Evolutionary conservation across 257 asterid species (phyloP).

Genomic region (Fraxinus cuspidata): DNA sequence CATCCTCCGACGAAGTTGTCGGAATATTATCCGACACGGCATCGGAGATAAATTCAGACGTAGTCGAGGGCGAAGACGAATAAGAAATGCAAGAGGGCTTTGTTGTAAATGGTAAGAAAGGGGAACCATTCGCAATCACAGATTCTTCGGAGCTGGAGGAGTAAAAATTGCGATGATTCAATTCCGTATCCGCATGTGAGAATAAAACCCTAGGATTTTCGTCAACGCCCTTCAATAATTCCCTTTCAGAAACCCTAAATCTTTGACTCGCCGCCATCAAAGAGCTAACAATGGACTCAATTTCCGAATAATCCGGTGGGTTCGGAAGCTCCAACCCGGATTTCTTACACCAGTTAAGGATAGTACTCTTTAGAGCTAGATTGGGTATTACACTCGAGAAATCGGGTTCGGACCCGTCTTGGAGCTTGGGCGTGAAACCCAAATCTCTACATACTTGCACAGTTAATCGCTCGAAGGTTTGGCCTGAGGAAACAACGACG

Average conservation of each 20-base stretch:
- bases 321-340: slow-evolving; percentile 49
- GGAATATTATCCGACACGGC: slow-evolving; percentile 33
- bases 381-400: slow-evolving; percentile 70
- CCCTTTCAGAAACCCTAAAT: slow-evolving; percentile 49
- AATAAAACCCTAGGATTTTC: slow-evolving; percentile 46
- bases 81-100: slow-evolving; percentile 74
- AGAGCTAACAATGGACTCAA: slow-evolving; percentile 47
- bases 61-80: slow-evolving; percentile 69
- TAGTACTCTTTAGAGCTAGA: slow-evolving; percentile 64
- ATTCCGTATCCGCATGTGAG: slow-evolving; percentile 60
- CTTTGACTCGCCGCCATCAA: slow-evolving; percentile 31
- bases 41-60: slow-evolving; percentile 57
- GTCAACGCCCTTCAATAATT: slow-evolving; percentile 43
- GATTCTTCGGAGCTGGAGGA: slow-evolving; percentile 88
- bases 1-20: slow-evolving; percentile 44
- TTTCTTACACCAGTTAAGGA: slow-evolving; percentile 66
- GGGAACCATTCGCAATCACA: slow-evolving; percentile 70
- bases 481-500: slow-evolving; percentile 79
- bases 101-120: slow-evolving; percentile 62
- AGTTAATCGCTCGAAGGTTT: slow-evolving; percentile 70
- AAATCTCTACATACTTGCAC: slow-evolving; percentile 62
- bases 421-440: slow-evolving; percentile 55
- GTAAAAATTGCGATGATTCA: slow-evolving; percentile 40
- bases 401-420: slow-evolving; percentile 65
- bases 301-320: slow-evolving; percentile 48